Conservation (phyloP, 768 basidiomycete species). For the Pisolithus albus region DNA sequence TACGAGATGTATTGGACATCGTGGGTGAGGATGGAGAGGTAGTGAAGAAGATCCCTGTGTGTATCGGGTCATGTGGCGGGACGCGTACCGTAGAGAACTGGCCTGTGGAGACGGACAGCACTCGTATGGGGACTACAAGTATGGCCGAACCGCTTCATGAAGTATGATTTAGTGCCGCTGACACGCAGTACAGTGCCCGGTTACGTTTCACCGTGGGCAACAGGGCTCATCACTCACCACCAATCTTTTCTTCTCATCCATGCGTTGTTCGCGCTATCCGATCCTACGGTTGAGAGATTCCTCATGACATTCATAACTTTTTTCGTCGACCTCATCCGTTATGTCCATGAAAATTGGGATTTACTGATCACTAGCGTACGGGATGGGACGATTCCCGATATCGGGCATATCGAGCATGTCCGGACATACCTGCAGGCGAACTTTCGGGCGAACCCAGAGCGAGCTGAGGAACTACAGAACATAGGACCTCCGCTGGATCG, state of each 20-base stretch:
- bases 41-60: not conserved
- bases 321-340: slow-evolving; percentile 10
- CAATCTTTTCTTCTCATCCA: slow-evolving; percentile 12
- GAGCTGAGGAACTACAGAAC: slow-evolving; percentile 2
- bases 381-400: slow-evolving; percentile 8
- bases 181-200: too few species aligned
- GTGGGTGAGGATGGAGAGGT: not conserved
- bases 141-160: too few species aligned
- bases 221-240: slow-evolving; percentile 7
- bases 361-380: slow-evolving; percentile 5
- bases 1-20: not conserved
- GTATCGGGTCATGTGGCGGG: not conserved
- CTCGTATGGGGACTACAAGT: not conserved
- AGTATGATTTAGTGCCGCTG: too few species aligned
- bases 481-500: not conserved
- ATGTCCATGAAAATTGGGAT: slow-evolving; percentile 8
- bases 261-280: slow-evolving; percentile 11
- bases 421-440: slow-evolving; percentile 7
- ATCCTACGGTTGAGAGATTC: slow-evolving; percentile 6
- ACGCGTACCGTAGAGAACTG: not conserved
- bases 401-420: slow-evolving; percentile 8
- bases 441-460: slow-evolving; percentile 4
- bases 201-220: slow-evolving; percentile 8
- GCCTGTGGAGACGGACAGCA: not conserved
- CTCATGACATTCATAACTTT: not conserved